phyloP scores from a whole-genome alignment of 805 yeast genomes.

The Lipomyces mesembrius region DNA sequence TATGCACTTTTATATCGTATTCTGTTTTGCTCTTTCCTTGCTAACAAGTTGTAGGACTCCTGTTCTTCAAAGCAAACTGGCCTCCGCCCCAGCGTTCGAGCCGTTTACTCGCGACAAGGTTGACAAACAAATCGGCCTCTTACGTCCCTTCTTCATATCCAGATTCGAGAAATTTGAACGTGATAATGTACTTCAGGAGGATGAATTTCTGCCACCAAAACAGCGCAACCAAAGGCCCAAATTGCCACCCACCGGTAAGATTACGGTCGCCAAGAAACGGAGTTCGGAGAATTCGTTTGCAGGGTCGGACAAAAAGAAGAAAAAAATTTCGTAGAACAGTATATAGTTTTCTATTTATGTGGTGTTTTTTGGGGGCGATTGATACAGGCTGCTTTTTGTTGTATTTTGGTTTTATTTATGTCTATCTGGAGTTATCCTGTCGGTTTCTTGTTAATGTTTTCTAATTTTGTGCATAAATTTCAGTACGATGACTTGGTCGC shows the following conservation, averaged over 20 bases:
- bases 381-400: slow-evolving; percentile 7
- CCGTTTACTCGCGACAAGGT: slow-evolving; percentile 59
- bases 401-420: slow-evolving; percentile 15
- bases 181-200: slow-evolving; percentile 58
- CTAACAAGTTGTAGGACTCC: slow-evolving; percentile 15
- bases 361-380: neutral
- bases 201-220: slow-evolving; percentile 82
- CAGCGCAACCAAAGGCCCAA: slow-evolving; percentile 75
- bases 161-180: slow-evolving; percentile 40
- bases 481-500: neutral
- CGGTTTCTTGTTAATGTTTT: neutral
- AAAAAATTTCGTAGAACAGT: slow-evolving; percentile 12
- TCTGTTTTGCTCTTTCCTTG: neutral
- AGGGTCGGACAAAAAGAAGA: slow-evolving; percentile 17
- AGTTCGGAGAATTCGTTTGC: slow-evolving; percentile 56
- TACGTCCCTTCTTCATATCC: slow-evolving; percentile 59
- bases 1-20: neutral
- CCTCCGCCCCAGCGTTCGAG: slow-evolving; percentile 57
- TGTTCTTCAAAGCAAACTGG: slow-evolving; percentile 62
- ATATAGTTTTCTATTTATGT: neutral
- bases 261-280: slow-evolving; percentile 70
- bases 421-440: slow-evolving; percentile 1
- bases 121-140: slow-evolving; percentile 58
- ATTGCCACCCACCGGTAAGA: slow-evolving; percentile 89
- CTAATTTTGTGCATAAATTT: neutral